Base-by-base conservation (phyloP, 306 rosid genomes). In the Pterocarpus santalinus region DNA sequence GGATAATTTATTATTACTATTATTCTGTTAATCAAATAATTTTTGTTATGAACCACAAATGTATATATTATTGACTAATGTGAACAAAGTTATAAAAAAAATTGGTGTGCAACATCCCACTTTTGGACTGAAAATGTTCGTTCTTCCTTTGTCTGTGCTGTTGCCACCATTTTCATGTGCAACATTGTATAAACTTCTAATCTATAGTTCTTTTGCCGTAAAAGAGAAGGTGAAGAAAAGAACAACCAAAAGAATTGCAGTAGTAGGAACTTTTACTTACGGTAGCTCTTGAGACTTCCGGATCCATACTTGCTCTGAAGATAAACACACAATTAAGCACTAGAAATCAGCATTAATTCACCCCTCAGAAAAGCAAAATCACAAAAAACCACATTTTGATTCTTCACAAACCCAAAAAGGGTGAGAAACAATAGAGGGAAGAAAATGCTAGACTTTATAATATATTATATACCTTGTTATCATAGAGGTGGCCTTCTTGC, bases 261-360 rank as follows among this genome's bases (percentile, higher is more conserved):
- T 13, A 22, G 5, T 6, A 61, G 3, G 7, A 76, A 77, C 6
- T 76, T 56, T 70, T 52, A 76, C 86, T 82, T 82, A 82, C 86
- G 79, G 79, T 52, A 70, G 49, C 74, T 77, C 75, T 77, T 82
- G 35, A 82, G 63, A 55, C 86, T 82, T 2, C 86, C 86, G 0
- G 78, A 51, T 82, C 86, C 86, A 77, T 70, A 63, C 11, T 82
- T 39, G 61, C 82, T 70, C 86, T 82, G 86, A 39, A 14, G 70
- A 82, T 52, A 77, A 15, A 81, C 8, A 76, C n/a, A 67, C 5
- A 52, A 13, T 73, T 4, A 7, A 44, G 17, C 7, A 76, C 10
- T 38, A 69, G 8, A 32, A 47, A 13, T 82, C 51, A 61, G 72
- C 78, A 76, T 6, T 11, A 41, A 7, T 76, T 69, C 51, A 67